Evolutionary conservation across 306 rosid genomes (phyloP), one percentile per base, ranked within the genome.

Genomic region (Vigna nakashimae): DNA sequence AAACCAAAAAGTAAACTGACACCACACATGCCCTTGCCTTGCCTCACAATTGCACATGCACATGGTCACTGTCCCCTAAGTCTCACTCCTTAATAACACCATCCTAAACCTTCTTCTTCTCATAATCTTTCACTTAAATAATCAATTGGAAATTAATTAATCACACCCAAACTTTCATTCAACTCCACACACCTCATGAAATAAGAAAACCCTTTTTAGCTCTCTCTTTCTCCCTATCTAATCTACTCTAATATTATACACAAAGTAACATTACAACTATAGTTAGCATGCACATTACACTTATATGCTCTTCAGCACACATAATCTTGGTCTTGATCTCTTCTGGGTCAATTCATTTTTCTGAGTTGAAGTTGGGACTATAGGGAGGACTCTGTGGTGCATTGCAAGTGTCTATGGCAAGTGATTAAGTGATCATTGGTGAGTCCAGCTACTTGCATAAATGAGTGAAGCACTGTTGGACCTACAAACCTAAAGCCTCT

Each of bases 371-470:
- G 65, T 28, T 74, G 56, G 71, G 65, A 59, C 80, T 85, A 76
- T 40, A 67, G 82, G 65, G 83, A 38, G 63, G 77, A 45, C 50
- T 45, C 73, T 12, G 36, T 17, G 56, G 86, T 82, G 88, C 99
- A 92, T 38, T 81, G 94, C 66, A 86, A 90, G 84, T 92, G 97
- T 82, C 94, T 84, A 73, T 87, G 97, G 84, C 99, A 95, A 58
- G 86, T 86, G 87, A 79, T 82, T 77, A 92, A 76, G 82, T 95
- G 99, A 85, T 95, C 97, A 73, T 95, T 95, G 70, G 97, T 95
- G 81, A 95, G 91, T 28, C 99, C 99, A 16, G 92, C 86, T 65
- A 97, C 97, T 75, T 95, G 99, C 97, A 95, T 91, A 77, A 95
- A 92, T 1, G 99, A 95, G 57, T 92, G 89, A 60, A 95, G 84